Evolutionary conservation across 345 rosid species (phyloP).

Genomic region (Eucalyptus pauciflora): DNA sequence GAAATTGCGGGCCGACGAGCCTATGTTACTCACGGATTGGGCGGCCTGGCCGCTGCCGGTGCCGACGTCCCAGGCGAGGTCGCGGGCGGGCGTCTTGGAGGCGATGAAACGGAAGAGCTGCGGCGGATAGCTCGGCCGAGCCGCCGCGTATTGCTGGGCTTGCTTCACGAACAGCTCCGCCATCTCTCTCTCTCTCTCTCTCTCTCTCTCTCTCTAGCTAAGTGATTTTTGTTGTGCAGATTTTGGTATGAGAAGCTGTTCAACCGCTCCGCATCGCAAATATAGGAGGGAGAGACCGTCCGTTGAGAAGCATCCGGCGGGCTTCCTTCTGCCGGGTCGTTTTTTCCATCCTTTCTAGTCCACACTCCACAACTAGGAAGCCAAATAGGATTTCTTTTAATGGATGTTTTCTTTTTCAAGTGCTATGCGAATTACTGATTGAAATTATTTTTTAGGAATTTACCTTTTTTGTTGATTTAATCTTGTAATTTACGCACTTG

Average conservation of each 20-base stretch:
- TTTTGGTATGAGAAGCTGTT: not conserved
- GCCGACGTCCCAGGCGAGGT: conserved; percentile 88
- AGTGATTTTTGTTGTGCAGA: not conserved
- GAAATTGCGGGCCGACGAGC: not conserved
- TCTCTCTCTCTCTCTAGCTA: not conserved
- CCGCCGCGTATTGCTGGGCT: conserved; percentile 51
- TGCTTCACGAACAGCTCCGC: conserved; percentile 68
- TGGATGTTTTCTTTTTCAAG: accelerated
- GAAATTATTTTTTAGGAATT: not conserved
- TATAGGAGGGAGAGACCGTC: not conserved
- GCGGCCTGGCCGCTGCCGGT: conserved; percentile 90
- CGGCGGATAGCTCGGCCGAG: conserved; percentile 59
- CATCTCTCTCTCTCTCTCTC: conserved; percentile 24
- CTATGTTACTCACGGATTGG: conserved; percentile 24
- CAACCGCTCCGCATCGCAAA: not conserved
- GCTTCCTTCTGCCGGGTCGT: not conserved
- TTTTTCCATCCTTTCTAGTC: not conserved
- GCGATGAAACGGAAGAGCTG: conserved; percentile 62
- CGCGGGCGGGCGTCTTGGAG: conserved; percentile 49
- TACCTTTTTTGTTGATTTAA: not conserved
- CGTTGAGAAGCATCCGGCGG: not conserved
- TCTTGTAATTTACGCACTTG: not conserved
- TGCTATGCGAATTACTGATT: not conserved
- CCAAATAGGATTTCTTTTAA: not conserved
- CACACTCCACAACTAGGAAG: not conserved